Percentiles rank a stretch among this genome's conserved stretches.
Conservation (phyloP, 2,329 filamentous ascomycete species). For the Sclerotinia borealis region DNA sequence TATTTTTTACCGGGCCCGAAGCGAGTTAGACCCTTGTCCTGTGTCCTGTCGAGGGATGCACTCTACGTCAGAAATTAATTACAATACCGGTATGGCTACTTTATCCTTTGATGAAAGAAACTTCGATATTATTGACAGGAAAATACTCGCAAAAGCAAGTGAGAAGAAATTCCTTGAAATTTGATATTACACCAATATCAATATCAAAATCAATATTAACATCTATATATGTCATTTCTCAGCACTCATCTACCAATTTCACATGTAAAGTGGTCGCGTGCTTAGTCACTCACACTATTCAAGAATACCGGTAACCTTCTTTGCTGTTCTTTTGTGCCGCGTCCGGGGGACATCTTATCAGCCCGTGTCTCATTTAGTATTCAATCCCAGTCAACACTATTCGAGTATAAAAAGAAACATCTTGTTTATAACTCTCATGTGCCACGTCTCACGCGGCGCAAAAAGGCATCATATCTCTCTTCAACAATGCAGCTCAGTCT, state of each 20-base stretch:
- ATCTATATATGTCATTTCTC: no score
- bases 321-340: not conserved
- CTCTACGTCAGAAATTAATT: slow-evolving; percentile 1
- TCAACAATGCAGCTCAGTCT: slow-evolving; percentile 55
- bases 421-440: slow-evolving; percentile 19
- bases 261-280: not conserved
- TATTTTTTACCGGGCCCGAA: slow-evolving; percentile 1
- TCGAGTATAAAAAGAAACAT: slow-evolving; percentile 12
- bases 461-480: slow-evolving; percentile 30
- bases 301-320: not conserved
- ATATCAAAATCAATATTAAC: no score
- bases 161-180: not conserved
- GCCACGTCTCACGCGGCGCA: slow-evolving; percentile 27
- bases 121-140: not conserved
- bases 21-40: not conserved
- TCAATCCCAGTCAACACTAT: slow-evolving; percentile 14
- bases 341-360: not conserved
- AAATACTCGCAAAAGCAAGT: not conserved
- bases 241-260: not conserved
- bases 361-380: slow-evolving; percentile 9
- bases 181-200: not conserved
- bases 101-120: not conserved
- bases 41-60: not conserved
- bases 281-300: slow-evolving; percentile 6
- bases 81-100: not conserved